Evolutionary conservation across 345 rosid species (phyloP).

Genomic region (Xanthoceras sorbifolium): DNA sequence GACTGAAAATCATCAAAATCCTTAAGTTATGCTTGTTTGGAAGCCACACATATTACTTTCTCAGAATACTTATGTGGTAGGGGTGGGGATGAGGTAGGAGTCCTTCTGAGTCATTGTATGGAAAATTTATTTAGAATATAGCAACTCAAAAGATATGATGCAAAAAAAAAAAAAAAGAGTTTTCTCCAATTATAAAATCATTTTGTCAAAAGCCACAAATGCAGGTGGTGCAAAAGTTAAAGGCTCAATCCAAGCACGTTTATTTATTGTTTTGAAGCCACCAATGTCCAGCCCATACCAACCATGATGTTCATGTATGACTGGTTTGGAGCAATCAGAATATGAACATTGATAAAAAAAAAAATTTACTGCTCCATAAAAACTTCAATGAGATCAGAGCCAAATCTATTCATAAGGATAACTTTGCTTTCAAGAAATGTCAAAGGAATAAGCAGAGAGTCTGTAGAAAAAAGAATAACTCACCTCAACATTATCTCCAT

Average conservation of each 20-base stretch:
- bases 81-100: neutral
- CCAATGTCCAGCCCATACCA: neutral
- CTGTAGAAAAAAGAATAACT: conserved; percentile 20
- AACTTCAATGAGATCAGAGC: neutral
- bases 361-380: neutral
- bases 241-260: neutral
- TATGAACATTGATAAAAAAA: neutral
- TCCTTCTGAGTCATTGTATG: neutral
- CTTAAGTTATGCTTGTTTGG: neutral
- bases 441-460: conserved; percentile 10
- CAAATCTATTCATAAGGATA: neutral
- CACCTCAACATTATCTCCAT: conserved; percentile 99
- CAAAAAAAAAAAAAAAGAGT: neutral
- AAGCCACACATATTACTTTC: neutral
- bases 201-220: neutral
- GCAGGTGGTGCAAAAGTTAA: neutral
- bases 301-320: neutral
- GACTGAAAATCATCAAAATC: neutral
- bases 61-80: neutral
- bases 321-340: neutral
- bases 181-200: neutral
- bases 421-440: neutral
- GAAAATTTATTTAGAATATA: neutral
- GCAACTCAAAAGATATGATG: too few species aligned
- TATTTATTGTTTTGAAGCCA: neutral